Evolutionary conservation across 2,329 filamentous ascomycete species (phyloP), one percentile per base, ranked within the genome.

Genomic region (Aspergillus sp.): DNA sequence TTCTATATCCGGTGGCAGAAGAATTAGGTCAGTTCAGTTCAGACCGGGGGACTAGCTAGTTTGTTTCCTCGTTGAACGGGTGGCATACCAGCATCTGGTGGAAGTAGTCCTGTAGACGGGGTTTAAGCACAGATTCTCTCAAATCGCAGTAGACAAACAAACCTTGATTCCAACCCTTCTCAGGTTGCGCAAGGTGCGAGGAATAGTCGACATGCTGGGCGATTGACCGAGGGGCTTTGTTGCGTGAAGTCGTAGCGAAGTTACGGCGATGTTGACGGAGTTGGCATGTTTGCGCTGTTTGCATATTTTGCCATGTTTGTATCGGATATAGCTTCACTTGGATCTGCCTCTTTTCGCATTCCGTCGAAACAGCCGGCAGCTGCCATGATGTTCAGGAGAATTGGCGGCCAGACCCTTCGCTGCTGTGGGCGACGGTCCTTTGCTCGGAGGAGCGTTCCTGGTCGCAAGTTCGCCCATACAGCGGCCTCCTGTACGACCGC

Each of bases 101-200:
- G 66, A 78, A 82, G 72, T 81, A 91, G 63, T 94, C 82, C 86
- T 93, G 56, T 50, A 51, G 42, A 52, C 45, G 30, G 37, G 25
- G 15, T 15, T 55, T 73, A 56, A 75, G 57, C 42, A 34, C 20
- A 17, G 19, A 35, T 32, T 22, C 30, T 50, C 48, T 36, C 38
- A 26, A 19, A 46, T 24, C 27, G 7, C 6, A 12, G 15, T 24
- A 7, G 14, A 5, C 10, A 17, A 27, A 17, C 32, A 11, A 64
- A 86, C 86, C 80, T 88, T 93, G 56, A 95, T 55, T 34, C 91
- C 91, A 58, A 93, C 77, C 67, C 77, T 80, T 70, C 86, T 80
- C 58, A 95, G 61, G 63, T 95, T 93, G 63, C 79, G 74, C 55
- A 95, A 65, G 15, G 89, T 95, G 66, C 91, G 81, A 47, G 79